Percentiles rank a stretch among this genome's conserved stretches.
These are phyloP conservation scores for Aspergillus biplanus DNA, from an alignment of 495 filamentous ascomycete species.

Conservation along the genomic window DNA sequence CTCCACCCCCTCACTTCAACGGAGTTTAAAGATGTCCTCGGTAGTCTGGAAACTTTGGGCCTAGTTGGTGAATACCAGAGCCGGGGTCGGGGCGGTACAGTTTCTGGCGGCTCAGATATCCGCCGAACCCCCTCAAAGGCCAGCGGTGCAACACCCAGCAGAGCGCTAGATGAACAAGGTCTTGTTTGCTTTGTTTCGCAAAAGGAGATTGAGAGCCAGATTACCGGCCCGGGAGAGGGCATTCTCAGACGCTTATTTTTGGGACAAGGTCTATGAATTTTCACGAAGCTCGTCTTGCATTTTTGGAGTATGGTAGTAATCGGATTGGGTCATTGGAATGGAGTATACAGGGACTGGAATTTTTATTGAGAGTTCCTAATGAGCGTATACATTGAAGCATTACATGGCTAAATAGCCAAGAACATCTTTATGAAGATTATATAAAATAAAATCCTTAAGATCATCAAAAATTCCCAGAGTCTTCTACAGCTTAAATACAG, in stretches of 20 bases:
- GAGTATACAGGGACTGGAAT: background rate
- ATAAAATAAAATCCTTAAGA: background rate
- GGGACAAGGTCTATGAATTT: conserved; percentile 41
- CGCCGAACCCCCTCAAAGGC: conserved; percentile 63
- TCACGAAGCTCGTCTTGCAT: conserved; percentile 14
- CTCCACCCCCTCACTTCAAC: conserved; percentile 84
- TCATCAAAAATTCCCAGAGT: background rate
- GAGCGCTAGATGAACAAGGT: conserved; percentile 65
- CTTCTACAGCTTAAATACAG: conserved; percentile 14
- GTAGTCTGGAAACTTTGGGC: conserved; percentile 81
- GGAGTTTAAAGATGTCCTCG: conserved; percentile 94
- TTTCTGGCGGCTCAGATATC: conserved; percentile 48
- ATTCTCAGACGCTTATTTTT: conserved; percentile 52
- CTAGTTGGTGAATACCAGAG: conserved; percentile 76
- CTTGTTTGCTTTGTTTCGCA: conserved; percentile 78
- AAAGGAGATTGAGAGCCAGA: conserved; percentile 71
- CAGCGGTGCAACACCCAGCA: conserved; percentile 48
- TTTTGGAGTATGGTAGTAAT: conserved; percentile 17
- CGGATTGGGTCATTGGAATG: conserved; percentile 7
- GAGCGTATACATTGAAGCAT: background rate
- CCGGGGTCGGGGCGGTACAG: conserved; percentile 66
- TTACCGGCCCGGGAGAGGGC: conserved; percentile 67
- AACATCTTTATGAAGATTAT: background rate
- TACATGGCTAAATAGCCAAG: background rate
- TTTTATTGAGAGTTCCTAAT: background rate